Evolutionary conservation across 163 green algal species (phyloP).

Genomic region (Scenedesmus sp.): DNA sequence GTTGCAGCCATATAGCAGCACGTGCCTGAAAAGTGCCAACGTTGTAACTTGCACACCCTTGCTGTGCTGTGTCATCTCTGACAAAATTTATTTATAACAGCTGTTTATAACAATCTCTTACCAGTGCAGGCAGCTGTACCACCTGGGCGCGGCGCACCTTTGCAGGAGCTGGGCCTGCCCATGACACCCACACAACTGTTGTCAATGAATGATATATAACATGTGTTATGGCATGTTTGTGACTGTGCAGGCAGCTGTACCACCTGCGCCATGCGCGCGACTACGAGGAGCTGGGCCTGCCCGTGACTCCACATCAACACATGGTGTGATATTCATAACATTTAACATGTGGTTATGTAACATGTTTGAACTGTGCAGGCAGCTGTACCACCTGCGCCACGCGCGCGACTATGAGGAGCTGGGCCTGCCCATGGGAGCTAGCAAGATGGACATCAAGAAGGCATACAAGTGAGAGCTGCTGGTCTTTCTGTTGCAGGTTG

Average conservation of each 20-base stretch:
- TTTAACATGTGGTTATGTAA: neutral
- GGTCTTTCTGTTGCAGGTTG: conserved; percentile 36
- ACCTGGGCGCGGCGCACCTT: no score
- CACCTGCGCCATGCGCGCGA: no score
- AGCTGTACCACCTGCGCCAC: conserved; percentile 94
- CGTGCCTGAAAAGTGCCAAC: no score
- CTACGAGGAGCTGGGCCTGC: conserved; percentile 9
- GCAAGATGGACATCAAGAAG: conserved; percentile 84
- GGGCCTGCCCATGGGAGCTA: conserved; percentile 82
- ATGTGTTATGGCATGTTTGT: neutral
- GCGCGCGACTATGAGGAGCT: conserved; percentile 90
- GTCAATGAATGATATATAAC: neutral
- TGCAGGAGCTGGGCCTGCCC: no score
- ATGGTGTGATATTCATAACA: no score
- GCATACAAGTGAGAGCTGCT: conserved; percentile 74
- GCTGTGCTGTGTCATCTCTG: no score
- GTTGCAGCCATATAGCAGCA: neutral
- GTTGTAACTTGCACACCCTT: no score
- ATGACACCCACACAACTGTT: no score
- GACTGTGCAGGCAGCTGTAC: conserved; percentile 57
- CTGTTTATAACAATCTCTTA: no score
- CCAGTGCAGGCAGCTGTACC: no score
- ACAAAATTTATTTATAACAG: no score
- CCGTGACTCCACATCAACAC: no score
- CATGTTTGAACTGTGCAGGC: conserved; percentile 47